Evolutionary conservation across 768 basidiomycete species (phyloP).

Genomic region (Panus rudis): DNA sequence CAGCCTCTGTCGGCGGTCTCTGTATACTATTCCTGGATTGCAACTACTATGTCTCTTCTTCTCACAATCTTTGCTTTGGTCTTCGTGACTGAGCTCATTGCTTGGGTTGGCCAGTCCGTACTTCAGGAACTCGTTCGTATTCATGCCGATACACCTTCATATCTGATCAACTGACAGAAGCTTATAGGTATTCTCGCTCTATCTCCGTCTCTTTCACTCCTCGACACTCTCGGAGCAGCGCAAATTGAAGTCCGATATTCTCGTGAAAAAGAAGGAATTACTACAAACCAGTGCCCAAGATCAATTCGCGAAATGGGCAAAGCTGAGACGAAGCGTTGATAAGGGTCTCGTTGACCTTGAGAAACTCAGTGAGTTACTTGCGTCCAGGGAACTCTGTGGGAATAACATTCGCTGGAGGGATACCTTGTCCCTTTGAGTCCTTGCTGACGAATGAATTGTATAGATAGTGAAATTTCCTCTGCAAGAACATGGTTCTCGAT

Average conservation of each 20-base stretch:
- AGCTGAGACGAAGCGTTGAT: conserved; percentile 82
- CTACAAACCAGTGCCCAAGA: conserved; percentile 90
- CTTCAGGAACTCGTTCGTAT: conserved; percentile 70
- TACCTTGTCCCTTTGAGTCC: not conserved
- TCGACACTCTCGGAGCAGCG: conserved; percentile 51
- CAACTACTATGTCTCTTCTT: conserved; percentile 66
- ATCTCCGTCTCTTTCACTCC: conserved; percentile 60
- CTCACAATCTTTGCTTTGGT: conserved; percentile 77
- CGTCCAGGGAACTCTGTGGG: not conserved
- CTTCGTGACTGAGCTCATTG: conserved; percentile 74
- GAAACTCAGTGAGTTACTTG: conserved; percentile 66
- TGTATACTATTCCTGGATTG: not conserved
- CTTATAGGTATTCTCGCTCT: conserved; percentile 64
- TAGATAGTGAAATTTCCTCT: conserved; percentile 73
- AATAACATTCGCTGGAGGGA: not conserved
- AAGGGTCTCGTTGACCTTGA: conserved; percentile 89
- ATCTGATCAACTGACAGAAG: not conserved
- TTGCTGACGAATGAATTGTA: not conserved
- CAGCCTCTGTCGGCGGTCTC: conserved; percentile 3
- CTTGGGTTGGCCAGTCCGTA: conserved; percentile 85
- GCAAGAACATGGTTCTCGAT: conserved; percentile 71
- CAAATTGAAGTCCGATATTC: conserved; percentile 71
- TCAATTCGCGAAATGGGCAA: conserved; percentile 98
- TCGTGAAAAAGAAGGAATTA: conserved; percentile 78
- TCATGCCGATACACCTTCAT: conserved; percentile 1